Evolutionary conservation across 371 early-diverging fungal species (phyloP).

Genomic region (Lichtheimia ramosa): DNA sequence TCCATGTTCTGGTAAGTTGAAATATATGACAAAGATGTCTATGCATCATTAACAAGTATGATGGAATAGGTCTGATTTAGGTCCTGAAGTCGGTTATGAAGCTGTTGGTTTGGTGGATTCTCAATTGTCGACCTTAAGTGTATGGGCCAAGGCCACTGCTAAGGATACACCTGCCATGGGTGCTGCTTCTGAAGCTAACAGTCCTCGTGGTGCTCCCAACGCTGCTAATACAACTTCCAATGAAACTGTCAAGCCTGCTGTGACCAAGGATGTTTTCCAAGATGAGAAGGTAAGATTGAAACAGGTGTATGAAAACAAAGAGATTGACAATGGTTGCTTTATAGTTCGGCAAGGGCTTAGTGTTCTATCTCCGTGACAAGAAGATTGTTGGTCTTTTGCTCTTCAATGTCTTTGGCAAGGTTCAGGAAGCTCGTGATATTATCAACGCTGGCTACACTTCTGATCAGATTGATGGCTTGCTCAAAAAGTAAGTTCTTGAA

Average conservation of each 20-base stretch:
- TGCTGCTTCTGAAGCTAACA: conserved; percentile 35
- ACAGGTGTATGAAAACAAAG: neutral
- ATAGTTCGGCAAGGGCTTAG: conserved; percentile 70
- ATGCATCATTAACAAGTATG: neutral
- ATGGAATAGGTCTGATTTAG: conserved; percentile 57
- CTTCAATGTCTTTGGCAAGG: conserved; percentile 73
- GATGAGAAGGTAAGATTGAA: conserved; percentile 30
- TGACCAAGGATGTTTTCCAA: conserved; percentile 17
- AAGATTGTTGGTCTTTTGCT: conserved; percentile 67
- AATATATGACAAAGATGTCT: neutral
- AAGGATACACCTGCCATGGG: conserved; percentile 49
- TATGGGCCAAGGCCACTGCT: conserved; percentile 70
- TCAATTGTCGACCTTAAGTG: conserved; percentile 66
- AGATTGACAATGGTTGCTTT: conserved; percentile 8
- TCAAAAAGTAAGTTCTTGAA: conserved; percentile 34
- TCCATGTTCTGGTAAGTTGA: conserved; percentile 71
- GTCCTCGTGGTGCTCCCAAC: conserved; percentile 32
- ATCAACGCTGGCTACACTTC: conserved; percentile 49
- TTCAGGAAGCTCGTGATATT: conserved; percentile 71
- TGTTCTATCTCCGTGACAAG: conserved; percentile 67
- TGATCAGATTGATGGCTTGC: conserved; percentile 44
- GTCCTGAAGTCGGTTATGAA: conserved; percentile 76
- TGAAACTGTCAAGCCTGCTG: conserved; percentile 22
- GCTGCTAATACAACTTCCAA: conserved; percentile 27
- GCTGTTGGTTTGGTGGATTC: conserved; percentile 74